Base-by-base conservation (phyloP, 1,284 basidiomycete genomes). In the Leccinum olivaceoglutinosum region DNA sequence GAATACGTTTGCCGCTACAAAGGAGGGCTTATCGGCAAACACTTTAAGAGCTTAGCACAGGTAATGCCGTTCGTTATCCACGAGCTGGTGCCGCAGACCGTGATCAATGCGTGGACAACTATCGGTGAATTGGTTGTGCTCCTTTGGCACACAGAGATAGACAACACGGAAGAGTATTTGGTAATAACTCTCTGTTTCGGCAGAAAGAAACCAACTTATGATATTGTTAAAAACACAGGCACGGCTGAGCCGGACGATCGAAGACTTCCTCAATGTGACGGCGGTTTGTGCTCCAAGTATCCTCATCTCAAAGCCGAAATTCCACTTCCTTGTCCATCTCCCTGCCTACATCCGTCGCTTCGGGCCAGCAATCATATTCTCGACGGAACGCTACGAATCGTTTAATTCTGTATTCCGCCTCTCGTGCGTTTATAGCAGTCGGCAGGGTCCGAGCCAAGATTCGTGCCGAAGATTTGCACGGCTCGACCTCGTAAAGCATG, bases 31-130 rank as follows among this genome's bases (percentile, higher is more conserved):
- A 76, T 73, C 18, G 74, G 76, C 0, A 75, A 75, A 56, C 74
- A 77, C 46, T 76, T 76, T 69, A 74, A 74, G 59, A 73, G 65
- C 5, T 56, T 77, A 3, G 63, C 63, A 2, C 62, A 77, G 46
- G 65, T 72, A 1, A 71, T 74, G 66, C 58, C 70, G 1, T 76
- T 73, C 60, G 39, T 68, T 4, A 58, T 74, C 1, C 63, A 65
- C 38, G 68, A 66, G 9, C 59, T 77, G 0, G 67, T 75, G 0
- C 61, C 65, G 0, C 29, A 62, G 3, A 59, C 39, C 0, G 54
- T 75, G 2, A 62, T 64, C 3, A 18, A 71, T 41, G 65, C 67
- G 0, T 75, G 72, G 74, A 41, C 58, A 0, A 32, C 59, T 0
- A 66, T 75, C 14, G 70, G 74, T 0, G 44, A 63, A 2, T 62